Evolutionary conservation across 768 basidiomycete species (phyloP), one percentile per base, ranked within the genome.

Genomic region (Cyathus striatus): DNA sequence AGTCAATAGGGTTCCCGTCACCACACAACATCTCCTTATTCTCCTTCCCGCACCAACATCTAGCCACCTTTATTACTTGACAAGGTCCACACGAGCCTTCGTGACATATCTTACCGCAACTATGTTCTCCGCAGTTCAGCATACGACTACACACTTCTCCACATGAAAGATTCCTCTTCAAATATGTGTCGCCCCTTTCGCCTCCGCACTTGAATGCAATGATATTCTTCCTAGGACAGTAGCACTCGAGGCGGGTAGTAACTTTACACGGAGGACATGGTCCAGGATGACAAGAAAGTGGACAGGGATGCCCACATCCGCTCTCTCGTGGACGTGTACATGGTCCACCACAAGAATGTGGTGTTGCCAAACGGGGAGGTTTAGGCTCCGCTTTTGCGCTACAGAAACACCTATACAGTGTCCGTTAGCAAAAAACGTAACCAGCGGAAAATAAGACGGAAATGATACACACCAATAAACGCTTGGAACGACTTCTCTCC

Each of bases 181-280:
- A 49, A 3, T 47, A 42, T 23, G 49, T 61, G 4, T 54, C 63
- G 53, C 34, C 70, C 41, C 46, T 66, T 41, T 63, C 65, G 1
- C 59, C 48, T 6, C 79, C 78, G 59, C 86, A 86, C 4, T 78
- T 69, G 48, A 83, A 72, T 0, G 77, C 70, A 37, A 86, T 65
- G 1, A 66, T 60, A 24, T 77, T 71, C 46, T 78, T 74, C 37
- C 76, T 75, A n/a, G 70, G 70, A 49, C 93, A 97, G 40, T 88
- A 82, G 57, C 96, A 99, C 1, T 73, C 66, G n/a, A 81, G 63
- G 33, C 78, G 75, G 0, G 86, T 79, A 4, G 86, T 88, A 9
- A 95, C 76, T 48, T 81, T 78, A 56, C 96, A 99, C 0, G 92
- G 92, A 0, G 94, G 94, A 64, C 96, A 99, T 0, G 95, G 96